phyloP scores from a whole-genome alignment of 495 filamentous ascomycete species.

The Lentithecium fluviatile region DNA sequence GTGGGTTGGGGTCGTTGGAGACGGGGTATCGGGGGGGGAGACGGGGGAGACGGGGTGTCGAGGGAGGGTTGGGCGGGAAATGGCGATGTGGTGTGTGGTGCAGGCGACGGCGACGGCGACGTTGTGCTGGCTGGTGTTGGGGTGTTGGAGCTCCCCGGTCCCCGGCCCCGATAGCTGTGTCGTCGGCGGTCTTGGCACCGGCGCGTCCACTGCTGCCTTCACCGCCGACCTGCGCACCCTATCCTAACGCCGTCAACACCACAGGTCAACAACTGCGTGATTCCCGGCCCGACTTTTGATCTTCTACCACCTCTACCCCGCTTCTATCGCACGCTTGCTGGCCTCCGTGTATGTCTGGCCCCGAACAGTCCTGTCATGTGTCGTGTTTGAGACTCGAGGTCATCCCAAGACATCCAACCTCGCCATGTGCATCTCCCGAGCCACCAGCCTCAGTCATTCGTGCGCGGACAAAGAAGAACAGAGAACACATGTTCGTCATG shows the following conservation, averaged over 20 bases:
- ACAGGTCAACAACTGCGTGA: too few relatives aligned
- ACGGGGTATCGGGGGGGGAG: constrained; percentile 1
- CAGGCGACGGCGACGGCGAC: too few relatives aligned
- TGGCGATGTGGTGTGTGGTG: not conserved
- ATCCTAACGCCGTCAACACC: too few relatives aligned
- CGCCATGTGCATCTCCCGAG: constrained; percentile 3
- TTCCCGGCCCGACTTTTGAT: not conserved
- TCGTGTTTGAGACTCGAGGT: not conserved
- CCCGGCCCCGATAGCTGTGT: not conserved
- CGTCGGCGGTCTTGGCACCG: constrained; percentile 3
- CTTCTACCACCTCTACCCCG: not conserved
- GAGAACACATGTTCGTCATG: constrained; percentile 12
- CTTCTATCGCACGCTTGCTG: not conserved
- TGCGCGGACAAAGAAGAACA: not conserved
- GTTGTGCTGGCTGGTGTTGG: too few relatives aligned
- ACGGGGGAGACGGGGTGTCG: constrained; percentile 3
- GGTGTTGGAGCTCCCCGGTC: too few relatives aligned
- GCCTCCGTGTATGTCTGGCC: not conserved
- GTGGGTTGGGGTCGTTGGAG: not conserved
- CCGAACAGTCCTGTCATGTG: too few relatives aligned
- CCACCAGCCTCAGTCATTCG: constrained; percentile 8
- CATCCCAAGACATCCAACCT: constrained; percentile 3
- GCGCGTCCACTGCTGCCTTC: constrained; percentile 22
- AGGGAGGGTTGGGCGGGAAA: not conserved
- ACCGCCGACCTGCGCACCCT: not conserved